Percentiles rank a stretch among this genome's conserved stretches.
Conservation (phyloP, 306 rosid genomes). For the Corylus avellana region DNA sequence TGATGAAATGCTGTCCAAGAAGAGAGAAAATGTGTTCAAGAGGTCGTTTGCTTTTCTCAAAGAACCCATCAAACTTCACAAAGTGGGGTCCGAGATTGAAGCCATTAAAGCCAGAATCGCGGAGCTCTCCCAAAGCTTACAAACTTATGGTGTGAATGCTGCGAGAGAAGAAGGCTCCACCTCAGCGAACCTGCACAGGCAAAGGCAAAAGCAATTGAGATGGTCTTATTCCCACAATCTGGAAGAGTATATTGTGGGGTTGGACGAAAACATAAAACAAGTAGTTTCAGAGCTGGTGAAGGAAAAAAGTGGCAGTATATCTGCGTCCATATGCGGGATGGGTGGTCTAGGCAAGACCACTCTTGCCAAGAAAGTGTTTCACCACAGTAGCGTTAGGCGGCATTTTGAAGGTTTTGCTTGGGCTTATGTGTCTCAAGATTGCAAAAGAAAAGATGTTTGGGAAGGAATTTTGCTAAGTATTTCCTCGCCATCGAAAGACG, state of each 20-base stretch:
- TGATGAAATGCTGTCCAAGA: conserved; percentile 17
- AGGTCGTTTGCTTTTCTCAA: conserved; percentile 4
- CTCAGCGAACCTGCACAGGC: conserved; percentile 6
- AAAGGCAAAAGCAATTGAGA: conserved; percentile 33
- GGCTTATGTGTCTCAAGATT: conserved; percentile 60
- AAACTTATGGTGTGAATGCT: conserved; percentile 35
- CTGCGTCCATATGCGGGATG: conserved; percentile 54
- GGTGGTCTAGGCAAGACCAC: conserved; percentile 66
- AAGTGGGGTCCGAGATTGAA: conserved; percentile 30
- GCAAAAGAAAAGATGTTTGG: conserved; percentile 57
- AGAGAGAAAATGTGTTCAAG: conserved; percentile 8
- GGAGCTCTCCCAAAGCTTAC: conserved; percentile 35
- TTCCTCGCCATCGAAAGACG: conserved; percentile 35
- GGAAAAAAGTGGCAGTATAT: conserved; percentile 13
- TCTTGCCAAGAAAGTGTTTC: conserved; percentile 50
- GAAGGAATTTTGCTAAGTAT: conserved; percentile 41
- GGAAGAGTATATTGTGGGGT: conserved; percentile 46
- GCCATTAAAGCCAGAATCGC: conserved; percentile 29
- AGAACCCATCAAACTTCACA: conserved; percentile 16
- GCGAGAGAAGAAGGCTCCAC: conserved; percentile 24
- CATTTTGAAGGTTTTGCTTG: conserved; percentile 49
- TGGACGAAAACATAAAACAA: conserved; percentile 29
- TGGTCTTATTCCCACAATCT: conserved; percentile 48
- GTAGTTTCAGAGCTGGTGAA: conserved; percentile 34
- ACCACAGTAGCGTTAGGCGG: conserved; percentile 27